Evolutionary conservation across 2,329 filamentous ascomycete species (phyloP).

Genomic region (Sclerotinia spermophila): DNA sequence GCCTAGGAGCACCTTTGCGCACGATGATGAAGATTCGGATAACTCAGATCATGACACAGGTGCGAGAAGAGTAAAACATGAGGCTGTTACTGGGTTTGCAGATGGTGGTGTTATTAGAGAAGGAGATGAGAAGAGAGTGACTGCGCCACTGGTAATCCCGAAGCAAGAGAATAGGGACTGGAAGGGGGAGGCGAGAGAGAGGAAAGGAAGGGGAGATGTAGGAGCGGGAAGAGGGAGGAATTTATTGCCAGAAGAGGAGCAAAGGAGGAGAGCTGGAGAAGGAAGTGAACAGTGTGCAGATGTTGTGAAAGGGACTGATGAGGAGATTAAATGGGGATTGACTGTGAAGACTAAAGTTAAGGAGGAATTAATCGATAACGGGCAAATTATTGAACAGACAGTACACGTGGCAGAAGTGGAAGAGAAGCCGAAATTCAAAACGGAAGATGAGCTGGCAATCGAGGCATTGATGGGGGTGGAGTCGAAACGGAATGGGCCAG

Average conservation of each 20-base stretch:
- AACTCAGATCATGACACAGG: slow-evolving; percentile 46
- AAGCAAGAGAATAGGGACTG: slow-evolving; percentile 59
- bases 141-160: slow-evolving; percentile 52
- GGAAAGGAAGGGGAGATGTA: slow-evolving; percentile 42
- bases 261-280: slow-evolving; percentile 42
- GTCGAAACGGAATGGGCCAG: slow-evolving; percentile 42
- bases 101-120: slow-evolving; percentile 43
- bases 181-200: slow-evolving; percentile 49
- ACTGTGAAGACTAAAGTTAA: slow-evolving; percentile 43
- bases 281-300: slow-evolving; percentile 32
- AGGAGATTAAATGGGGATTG: slow-evolving; percentile 45
- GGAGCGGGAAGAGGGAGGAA: slow-evolving; percentile 44
- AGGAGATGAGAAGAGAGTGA: slow-evolving; percentile 33
- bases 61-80: slow-evolving; percentile 37
- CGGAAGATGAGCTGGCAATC: slow-evolving; percentile 62
- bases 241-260: slow-evolving; percentile 52
- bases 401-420: slow-evolving; percentile 30
- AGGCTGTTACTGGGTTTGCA: slow-evolving; percentile 50
- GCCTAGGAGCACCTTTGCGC: slow-evolving; percentile 43
- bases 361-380: slow-evolving; percentile 28
- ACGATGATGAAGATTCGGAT: slow-evolving; percentile 57
- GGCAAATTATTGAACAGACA: slow-evolving; percentile 22
- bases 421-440: slow-evolving; percentile 32
- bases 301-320: slow-evolving; percentile 43
- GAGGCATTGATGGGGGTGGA: slow-evolving; percentile 61